Evolutionary conservation across 768 basidiomycete genomes (phyloP).

Genomic region (Crepidotus variabilis): DNA sequence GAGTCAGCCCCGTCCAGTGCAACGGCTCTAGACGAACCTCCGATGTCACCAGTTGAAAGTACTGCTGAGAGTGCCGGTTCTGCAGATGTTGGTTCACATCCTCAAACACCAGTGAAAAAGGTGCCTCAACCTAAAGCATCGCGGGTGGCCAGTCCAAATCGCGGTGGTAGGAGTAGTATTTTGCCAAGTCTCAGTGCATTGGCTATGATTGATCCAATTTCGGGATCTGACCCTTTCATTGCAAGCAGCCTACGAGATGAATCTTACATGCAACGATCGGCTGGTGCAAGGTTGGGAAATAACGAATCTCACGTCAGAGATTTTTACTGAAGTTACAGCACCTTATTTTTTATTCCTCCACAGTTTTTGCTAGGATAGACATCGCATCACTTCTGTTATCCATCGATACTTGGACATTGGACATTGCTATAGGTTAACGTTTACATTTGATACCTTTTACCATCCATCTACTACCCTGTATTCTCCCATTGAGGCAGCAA

Average conservation of each 20-base stretch:
- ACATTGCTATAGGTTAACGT: not conserved
- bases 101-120: slow-evolving; percentile 1
- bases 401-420: not conserved
- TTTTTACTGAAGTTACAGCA: slow-evolving; percentile 18
- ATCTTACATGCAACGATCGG: slow-evolving; percentile 23
- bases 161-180: slow-evolving; percentile 8
- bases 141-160: not conserved
- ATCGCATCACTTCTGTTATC: no score
- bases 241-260: slow-evolving; percentile 33
- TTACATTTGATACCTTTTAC: not conserved
- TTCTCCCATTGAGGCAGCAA: not conserved
- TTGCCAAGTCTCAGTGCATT: slow-evolving; percentile 22
- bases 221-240: slow-evolving; percentile 26
- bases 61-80: slow-evolving; percentile 11
- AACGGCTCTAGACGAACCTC: not conserved
- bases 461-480: no score
- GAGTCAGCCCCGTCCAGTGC: not conserved
- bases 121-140: not conserved
- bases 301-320: slow-evolving; percentile 20
- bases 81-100: not conserved
- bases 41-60: not conserved
- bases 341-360: not conserved
- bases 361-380: no score
- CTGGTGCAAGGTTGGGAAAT: not conserved
- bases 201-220: slow-evolving; percentile 22